Evolutionary conservation across 106 monocot genomes (phyloP).

Genomic region (Dioscorea zingiberensis): DNA sequence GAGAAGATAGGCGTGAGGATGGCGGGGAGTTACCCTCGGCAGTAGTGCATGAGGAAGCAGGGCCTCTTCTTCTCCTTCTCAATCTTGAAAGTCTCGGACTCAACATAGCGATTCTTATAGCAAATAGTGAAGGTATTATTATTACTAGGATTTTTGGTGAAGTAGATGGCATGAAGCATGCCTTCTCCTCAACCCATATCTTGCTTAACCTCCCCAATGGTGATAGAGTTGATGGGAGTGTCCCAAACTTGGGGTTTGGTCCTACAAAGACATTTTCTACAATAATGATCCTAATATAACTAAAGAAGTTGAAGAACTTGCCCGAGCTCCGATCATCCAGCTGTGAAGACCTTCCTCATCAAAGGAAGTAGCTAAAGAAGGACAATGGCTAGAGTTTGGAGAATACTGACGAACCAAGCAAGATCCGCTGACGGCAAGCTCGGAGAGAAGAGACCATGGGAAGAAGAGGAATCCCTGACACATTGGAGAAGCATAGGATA

Average conservation of each 20-base stretch:
- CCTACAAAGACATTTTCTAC: conserved; percentile 27
- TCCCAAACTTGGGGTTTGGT: conserved; percentile 43
- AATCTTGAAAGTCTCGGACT: conserved; percentile 36
- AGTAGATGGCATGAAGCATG: conserved; percentile 55
- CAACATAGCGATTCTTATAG: conserved; percentile 46
- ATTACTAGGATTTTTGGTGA: conserved; percentile 15
- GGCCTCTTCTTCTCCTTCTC: conserved; percentile 31
- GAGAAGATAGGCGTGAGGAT: conserved; percentile 34
- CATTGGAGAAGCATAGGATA: too few species aligned
- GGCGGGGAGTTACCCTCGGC: conserved; percentile 39
- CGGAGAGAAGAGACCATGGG: too few species aligned
- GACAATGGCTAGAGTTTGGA: too few species aligned
- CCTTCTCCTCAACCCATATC: conserved; percentile 61
- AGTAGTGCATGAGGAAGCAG: conserved; percentile 33
- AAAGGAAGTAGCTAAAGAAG: too few species aligned
- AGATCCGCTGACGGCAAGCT: too few species aligned
- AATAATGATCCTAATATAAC: too few species aligned
- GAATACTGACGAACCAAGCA: too few species aligned
- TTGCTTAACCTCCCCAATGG: conserved; percentile 32
- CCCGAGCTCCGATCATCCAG: too few species aligned
- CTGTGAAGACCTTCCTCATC: too few species aligned
- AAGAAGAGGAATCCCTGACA: too few species aligned
- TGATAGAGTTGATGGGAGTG: conserved; percentile 26
- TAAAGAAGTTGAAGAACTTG: too few species aligned
- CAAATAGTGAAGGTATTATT: conserved; percentile 18